Evolutionary conservation across 805 yeast species (phyloP), one percentile per base, ranked within the genome.

Genomic region (Kregervanrija delftensis): DNA sequence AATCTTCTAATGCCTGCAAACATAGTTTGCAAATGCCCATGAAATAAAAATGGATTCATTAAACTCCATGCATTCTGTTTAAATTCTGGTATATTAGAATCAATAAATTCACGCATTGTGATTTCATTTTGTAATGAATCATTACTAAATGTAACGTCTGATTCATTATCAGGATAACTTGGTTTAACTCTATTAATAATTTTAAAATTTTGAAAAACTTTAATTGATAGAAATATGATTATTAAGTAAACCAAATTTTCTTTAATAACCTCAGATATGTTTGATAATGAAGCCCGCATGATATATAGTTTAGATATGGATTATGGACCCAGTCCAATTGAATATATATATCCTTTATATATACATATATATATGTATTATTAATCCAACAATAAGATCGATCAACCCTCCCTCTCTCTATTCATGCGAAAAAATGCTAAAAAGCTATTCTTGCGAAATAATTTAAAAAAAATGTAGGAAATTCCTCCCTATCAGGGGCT

Each of bases 21-120:
- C 59, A 83, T 57, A 2, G 96, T 88, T 63, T 90, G 96, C 28
- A 86, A 63, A 45, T 83, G 74, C 17, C 96, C 96, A 48, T 79
- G 79, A 60, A 78, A 77, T 30, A 83, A 60, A 3, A 74, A 63
- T 8, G 93, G 93, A 49, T 78, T 74, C 58, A 83, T 66, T 60
- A 76, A 65, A 52, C 82, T 72, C 53, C 69, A 70, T 35, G 78
- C 59, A 8, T 72, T 72, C 40, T 75, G 57, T 33, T 60, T 58
- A 46, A 81, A 69, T 9, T 66, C 76, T 1, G 81, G 78, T 3
- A 60, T 41, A 10, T 49, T 40, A 17, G 42, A 11, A 31, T 55
- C 35, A 12, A 60, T 55, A 32, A 63, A 47, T 3, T 55, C 56
- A 8, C 48, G 42, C 16, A 61, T 37, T n/a, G 55, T 48, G n/a